A percentile compares a stretch with the other conserved stretches of the same genome.
These are phyloP conservation scores for Cyberlindnera saturnus DNA, from an alignment of 805 yeast species.

Conservation along the genomic window DNA sequence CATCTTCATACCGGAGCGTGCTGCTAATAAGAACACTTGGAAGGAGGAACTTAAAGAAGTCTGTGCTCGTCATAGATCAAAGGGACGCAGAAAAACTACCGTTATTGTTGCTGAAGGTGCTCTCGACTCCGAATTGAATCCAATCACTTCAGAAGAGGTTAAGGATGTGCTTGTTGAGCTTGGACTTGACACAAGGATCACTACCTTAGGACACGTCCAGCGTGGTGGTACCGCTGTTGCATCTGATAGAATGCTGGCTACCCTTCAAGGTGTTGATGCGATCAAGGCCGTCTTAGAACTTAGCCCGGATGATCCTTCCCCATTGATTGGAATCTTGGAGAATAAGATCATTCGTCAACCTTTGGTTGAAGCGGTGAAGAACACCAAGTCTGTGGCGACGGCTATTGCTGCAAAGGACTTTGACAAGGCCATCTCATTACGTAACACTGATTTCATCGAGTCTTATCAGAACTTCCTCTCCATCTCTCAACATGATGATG, in stretches of 20 bases:
- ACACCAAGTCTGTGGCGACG: constrained; percentile 84
- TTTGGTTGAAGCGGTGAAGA: constrained; percentile 81
- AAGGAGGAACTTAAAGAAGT: constrained; percentile 69
- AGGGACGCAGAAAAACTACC: constrained; percentile 90
- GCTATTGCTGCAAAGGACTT: constrained; percentile 80
- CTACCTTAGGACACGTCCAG: constrained; percentile 96
- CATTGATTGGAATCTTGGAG: constrained; percentile 86
- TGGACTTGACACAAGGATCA: constrained; percentile 91
- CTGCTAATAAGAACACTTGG: constrained; percentile 74
- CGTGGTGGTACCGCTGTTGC: constrained; percentile 99
- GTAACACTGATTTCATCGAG: constrained; percentile 87
- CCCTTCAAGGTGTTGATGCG: constrained; percentile 97
- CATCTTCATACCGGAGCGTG: constrained; percentile 91
- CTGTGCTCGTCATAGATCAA: constrained; percentile 70
- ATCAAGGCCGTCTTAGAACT: constrained; percentile 85
- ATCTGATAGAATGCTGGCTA: constrained; percentile 83
- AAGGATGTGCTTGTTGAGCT: constrained; percentile 75
- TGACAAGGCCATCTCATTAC: constrained; percentile 75
- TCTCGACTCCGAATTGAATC: constrained; percentile 70
- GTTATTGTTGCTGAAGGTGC: constrained; percentile 99
- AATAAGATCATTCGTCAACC: constrained; percentile 83
- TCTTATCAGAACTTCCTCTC: constrained; percentile 66
- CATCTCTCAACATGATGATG: constrained; percentile 61
- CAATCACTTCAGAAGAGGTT: constrained; percentile 76
- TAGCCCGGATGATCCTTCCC: constrained; percentile 89